phyloP scores from a whole-genome alignment of 202 grass and related monocot genomes.

The Cymbopogon flexuosus region DNA sequence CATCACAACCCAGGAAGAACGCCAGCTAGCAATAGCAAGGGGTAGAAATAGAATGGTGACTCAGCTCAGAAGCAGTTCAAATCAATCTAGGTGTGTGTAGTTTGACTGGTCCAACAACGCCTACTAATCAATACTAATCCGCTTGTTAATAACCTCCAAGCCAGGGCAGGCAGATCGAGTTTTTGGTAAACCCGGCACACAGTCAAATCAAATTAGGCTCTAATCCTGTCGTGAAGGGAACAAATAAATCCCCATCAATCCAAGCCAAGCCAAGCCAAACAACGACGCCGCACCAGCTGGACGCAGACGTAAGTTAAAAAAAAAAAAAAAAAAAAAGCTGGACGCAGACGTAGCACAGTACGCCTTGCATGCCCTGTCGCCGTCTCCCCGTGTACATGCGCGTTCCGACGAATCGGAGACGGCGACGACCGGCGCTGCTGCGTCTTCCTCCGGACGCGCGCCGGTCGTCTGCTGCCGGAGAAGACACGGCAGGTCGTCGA shows the following conservation, averaged over 20 bases:
- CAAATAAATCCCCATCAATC: background rate
- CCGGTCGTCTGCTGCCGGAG: slow-evolving; percentile 12
- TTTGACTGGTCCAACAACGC: background rate
- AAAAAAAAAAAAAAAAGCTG: too few species aligned
- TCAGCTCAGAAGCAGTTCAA: background rate
- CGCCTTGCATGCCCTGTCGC: too few species aligned
- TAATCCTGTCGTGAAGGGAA: background rate
- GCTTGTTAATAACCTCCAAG: background rate
- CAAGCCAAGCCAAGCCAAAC: background rate
- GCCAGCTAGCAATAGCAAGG: background rate
- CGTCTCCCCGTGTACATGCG: background rate
- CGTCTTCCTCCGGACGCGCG: background rate
- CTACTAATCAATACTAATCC: background rate
- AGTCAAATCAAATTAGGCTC: slow-evolving; percentile 8
- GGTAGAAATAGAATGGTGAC: background rate
- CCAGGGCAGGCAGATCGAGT: background rate
- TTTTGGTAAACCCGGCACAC: background rate
- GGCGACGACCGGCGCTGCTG: background rate
- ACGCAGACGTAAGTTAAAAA: too few species aligned
- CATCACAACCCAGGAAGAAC: background rate
- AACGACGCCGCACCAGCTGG: background rate
- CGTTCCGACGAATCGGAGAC: background rate
- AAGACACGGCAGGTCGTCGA: slow-evolving; percentile 31
- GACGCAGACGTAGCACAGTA: too few species aligned
- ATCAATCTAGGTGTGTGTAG: background rate